A percentile compares a stretch with the other conserved stretches of the same genome.
phyloP scores from a whole-genome alignment of 768 basidiomycete species.

The Solioccasus polychromus region DNA sequence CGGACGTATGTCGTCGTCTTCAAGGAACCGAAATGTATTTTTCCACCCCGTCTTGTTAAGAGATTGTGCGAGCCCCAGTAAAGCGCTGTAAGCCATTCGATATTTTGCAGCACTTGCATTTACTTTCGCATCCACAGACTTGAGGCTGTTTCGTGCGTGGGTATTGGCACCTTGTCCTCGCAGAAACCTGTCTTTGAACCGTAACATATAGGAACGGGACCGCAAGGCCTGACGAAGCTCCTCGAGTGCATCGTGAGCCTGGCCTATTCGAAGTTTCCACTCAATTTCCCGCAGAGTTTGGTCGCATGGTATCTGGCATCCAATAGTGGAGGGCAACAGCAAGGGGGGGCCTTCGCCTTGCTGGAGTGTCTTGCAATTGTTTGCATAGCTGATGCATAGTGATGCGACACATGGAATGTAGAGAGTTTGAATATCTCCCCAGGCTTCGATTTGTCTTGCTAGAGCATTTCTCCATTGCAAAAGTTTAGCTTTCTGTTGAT shows the following conservation, averaged over 20 bases:
- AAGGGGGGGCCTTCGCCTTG: not conserved
- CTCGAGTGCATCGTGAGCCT: not conserved
- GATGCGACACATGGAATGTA: slow-evolving; percentile 25
- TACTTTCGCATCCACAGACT: not conserved
- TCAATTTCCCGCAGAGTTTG: not conserved
- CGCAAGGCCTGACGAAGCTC: not conserved
- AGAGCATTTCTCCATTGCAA: slow-evolving; percentile 24
- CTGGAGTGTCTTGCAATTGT: not conserved
- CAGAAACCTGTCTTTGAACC: not conserved
- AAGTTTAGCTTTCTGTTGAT: slow-evolving; percentile 28
- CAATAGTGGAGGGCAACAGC: not conserved
- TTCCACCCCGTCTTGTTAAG: not conserved
- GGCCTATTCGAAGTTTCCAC: not conserved
- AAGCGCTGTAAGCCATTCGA: not conserved
- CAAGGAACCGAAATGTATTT: not conserved
- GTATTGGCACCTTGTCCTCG: slow-evolving; percentile 1
- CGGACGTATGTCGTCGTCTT: not conserved
- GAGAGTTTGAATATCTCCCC: slow-evolving; percentile 26
- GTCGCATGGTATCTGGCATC: not conserved
- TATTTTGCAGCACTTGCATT: not conserved
- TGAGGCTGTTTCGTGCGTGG: not conserved
- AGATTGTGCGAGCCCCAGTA: not conserved
- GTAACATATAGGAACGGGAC: not conserved
- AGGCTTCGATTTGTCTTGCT: slow-evolving; percentile 24
- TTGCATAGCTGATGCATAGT: not conserved